Base-by-base conservation (phyloP, 495 filamentous ascomycete genomes). In the Aspergillus campestris region DNA sequence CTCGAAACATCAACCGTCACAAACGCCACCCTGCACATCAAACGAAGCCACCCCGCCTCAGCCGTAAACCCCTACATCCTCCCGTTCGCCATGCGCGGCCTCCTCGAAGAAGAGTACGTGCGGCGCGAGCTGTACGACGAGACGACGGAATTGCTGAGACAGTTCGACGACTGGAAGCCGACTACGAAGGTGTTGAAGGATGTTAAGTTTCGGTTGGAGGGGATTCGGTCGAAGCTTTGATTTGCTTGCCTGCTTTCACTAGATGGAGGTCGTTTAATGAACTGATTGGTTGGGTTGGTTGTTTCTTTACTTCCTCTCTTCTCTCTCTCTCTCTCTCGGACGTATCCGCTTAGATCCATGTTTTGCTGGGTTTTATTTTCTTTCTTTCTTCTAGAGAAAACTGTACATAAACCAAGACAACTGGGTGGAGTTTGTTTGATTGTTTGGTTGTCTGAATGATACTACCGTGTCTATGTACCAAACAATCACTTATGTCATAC, bases 151-250 rank as follows among this genome's bases (percentile, higher is more conserved):
- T 66, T 98, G 34, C 69, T 98, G 9, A 72, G 73, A 53, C 83
- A 94, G 56, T 98, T 96, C 63, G 89, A 98, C 59, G 81, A 87
- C 36, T 98, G 92, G 92, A 88, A 84, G 58, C 92, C 92, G 7
- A 72, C 72, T 0, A 92, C 76, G 8, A 98, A 97, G 69, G 84
- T 83, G 30, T 66, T 98, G 44, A 95, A 88, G 64, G 92, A 98
- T 70, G 92, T 98, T 31, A 95, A 92, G 60, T 98, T 94, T 61
- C 76, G 92, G 52, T 68, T 98, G 34, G 92, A 98, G 72, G 90
- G 85, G 7, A 90, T 98, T 37, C 73, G 87, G 52, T 89, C 84
- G 6, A 94, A 88, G 62, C 67, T 92, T 29, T 95, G 14, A 35
- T 32, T 14, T 2, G 1, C 14, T 12, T 27, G 11, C 31, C 31